phyloP scores from a whole-genome alignment of 75 land plant genomes.

The Pinus albicaulis region DNA sequence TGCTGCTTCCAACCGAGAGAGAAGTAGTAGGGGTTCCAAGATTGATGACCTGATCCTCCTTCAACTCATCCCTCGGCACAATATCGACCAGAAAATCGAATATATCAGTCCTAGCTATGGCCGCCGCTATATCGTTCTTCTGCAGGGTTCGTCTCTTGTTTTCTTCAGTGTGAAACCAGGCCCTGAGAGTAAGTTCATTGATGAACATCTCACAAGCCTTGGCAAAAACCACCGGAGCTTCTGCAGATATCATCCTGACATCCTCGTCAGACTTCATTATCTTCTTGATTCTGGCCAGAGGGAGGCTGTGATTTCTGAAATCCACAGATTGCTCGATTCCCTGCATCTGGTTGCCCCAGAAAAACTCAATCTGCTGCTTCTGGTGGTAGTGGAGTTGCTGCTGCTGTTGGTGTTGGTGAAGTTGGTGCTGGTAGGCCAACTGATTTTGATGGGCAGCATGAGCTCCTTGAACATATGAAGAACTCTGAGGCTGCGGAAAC shows the following conservation, averaged over 20 bases:
- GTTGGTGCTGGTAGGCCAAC: slow-evolving; percentile 18
- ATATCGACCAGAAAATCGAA: slow-evolving; percentile 61
- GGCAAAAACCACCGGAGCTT: slow-evolving; percentile 70
- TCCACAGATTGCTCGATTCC: slow-evolving; percentile 58
- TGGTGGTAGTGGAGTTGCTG: neutral
- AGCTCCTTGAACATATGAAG: no score
- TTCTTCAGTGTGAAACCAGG: slow-evolving; percentile 76
- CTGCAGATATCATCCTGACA: slow-evolving; percentile 73
- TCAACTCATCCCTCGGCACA: slow-evolving; percentile 25
- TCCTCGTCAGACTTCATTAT: slow-evolving; percentile 80
- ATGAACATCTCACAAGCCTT: slow-evolving; percentile 83
- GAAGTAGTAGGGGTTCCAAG: no score
- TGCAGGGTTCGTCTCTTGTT: slow-evolving; percentile 72
- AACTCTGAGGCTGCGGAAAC: no score
- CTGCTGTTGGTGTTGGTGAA: no score
- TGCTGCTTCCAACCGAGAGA: no score
- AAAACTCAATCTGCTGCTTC: slow-evolving; percentile 37
- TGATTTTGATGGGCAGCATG: no score
- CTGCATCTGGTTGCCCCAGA: slow-evolving; percentile 47
- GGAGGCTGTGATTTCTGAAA: slow-evolving; percentile 62
- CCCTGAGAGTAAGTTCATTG: slow-evolving; percentile 55
- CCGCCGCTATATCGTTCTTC: slow-evolving; percentile 68
- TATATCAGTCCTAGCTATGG: slow-evolving; percentile 42
- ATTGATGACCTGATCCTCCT: neutral
- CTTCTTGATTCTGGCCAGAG: slow-evolving; percentile 68